Evolutionary conservation across 2,329 filamentous ascomycete species (phyloP).

Genomic region (Talaromyces sp.): DNA sequence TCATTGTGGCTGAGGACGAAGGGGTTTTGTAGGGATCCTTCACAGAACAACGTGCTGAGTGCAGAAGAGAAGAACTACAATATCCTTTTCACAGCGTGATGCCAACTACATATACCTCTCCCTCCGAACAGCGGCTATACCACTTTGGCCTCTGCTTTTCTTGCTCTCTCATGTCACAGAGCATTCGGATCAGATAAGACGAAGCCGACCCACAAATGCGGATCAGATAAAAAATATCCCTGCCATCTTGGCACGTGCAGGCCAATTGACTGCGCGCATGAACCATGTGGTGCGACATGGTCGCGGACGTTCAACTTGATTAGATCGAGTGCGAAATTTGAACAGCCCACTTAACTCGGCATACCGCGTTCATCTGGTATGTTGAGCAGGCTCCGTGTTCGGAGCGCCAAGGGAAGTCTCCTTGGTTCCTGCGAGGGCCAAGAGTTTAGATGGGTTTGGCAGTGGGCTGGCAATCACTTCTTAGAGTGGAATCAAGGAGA

Average conservation of each 20-base stretch:
- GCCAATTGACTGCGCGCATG: background rate
- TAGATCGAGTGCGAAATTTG: background rate
- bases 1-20: background rate
- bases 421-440: background rate
- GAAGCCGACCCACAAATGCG: background rate
- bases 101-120: background rate
- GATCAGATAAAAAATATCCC: constrained; percentile 6
- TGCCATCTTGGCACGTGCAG: background rate
- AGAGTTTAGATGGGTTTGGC: background rate
- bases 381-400: background rate
- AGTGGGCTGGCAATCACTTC: background rate
- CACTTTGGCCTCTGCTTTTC: background rate
- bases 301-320: background rate
- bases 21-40: background rate
- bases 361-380: background rate
- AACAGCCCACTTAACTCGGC: background rate
- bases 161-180: no score
- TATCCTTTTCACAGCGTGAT: background rate
- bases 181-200: constrained; percentile 3
- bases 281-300: background rate
- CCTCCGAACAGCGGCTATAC: background rate
- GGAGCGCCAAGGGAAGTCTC: background rate
- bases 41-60: background rate
- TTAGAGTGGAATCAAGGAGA: no score
- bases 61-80: background rate